Percentiles rank a stretch among this genome's conserved stretches.
Evolutionary conservation across 176 grass and related monocot species (phyloP).

Genomic region (Bothriochloa decipiens): DNA sequence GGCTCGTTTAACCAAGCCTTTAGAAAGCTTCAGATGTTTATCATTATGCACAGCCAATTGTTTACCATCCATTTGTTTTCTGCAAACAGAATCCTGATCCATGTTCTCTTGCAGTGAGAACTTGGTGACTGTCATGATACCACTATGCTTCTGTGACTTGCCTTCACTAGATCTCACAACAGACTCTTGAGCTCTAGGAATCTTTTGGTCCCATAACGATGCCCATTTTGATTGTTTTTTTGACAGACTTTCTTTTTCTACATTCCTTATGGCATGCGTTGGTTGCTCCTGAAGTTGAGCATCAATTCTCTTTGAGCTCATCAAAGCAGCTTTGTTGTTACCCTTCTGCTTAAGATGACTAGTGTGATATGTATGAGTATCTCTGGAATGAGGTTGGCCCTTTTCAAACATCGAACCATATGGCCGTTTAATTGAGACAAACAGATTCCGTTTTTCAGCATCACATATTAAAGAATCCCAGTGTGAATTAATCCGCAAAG

Average conservation of each 20-base stretch:
- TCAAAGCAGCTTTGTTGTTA: conserved; percentile 37
- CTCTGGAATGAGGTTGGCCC: conserved; percentile 23
- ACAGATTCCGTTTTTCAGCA: conserved; percentile 71
- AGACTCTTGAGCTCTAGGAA: conserved; percentile 29
- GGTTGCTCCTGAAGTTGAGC: conserved; percentile 28
- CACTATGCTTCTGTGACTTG: conserved; percentile 27
- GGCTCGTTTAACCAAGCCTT: conserved; percentile 12
- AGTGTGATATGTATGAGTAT: conserved; percentile 23
- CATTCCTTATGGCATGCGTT: conserved; percentile 29
- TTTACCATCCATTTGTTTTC: conserved; percentile 35
- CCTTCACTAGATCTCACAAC: conserved; percentile 25
- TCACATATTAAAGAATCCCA: conserved; percentile 83
- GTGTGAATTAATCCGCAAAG: conserved; percentile 74
- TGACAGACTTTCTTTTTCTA: conserved; percentile 29
- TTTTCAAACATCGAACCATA: conserved; percentile 71
- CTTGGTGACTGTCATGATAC: conserved; percentile 39
- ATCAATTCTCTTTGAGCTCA: conserved; percentile 15
- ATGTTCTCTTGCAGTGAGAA: conserved; percentile 20
- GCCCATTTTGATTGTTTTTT: conserved; percentile 27
- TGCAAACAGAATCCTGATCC: conserved; percentile 33
- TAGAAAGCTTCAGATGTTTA: conserved; percentile 35
- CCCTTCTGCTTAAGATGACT: conserved; percentile 32
- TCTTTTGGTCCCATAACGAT: conserved; percentile 43
- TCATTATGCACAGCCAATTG: not conserved
- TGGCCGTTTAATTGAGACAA: conserved; percentile 65